Evolutionary conservation across 1,139 yeast genomes (phyloP), one percentile per base, ranked within the genome.

Genomic region (Arxiozyma telluris): DNA sequence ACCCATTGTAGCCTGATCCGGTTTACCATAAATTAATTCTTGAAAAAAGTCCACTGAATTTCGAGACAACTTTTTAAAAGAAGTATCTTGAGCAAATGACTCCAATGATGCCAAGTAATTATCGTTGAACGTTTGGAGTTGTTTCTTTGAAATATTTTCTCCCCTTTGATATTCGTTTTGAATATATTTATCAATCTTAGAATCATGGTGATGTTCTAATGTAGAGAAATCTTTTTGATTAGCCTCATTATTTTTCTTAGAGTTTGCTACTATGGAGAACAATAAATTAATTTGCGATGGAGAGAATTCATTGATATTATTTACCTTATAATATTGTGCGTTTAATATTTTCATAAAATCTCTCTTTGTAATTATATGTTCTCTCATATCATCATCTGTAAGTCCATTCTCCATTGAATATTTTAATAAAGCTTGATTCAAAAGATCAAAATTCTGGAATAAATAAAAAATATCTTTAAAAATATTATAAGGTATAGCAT

Each of bases 221-320:
- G 18, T 38, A 41, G 11, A n/a, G 8, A 34, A n/a, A 21, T 45
- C 52, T 45, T 54, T 45, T 21, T 34, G 44, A 23, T 59, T 61
- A 20, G 52, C 52, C 45, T 56, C 56, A 49, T 59, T 59, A 34
- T 60, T 57, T 51, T 55, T 56, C 59, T 65, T 73, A 46, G 67
- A 75, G 64, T 64, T 70, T 27, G 62, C 62, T 6, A 63, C 75
- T 55, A 68, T 71, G 48, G 67, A 69, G 53, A 73, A 73, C 50
- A 72, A 56, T 20, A 73, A 57, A 49, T 70, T 65, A 8, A 73
- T 71, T 57, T 73, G 75, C 1, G 74, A 67, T 2, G 75, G 74
- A 0, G 76, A 70, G 50, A 73, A 73, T 38, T 67, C 67, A n/a
- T 61, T 60, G 46, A 72, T 65, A 55, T 73, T 73, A 54, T 71